A percentile compares a stretch with the other conserved stretches of the same genome.
These are phyloP conservation scores for Tolypocladium cylindrosporum DNA, from an alignment of 2,329 filamentous ascomycete genomes.

Conservation along the genomic window DNA sequence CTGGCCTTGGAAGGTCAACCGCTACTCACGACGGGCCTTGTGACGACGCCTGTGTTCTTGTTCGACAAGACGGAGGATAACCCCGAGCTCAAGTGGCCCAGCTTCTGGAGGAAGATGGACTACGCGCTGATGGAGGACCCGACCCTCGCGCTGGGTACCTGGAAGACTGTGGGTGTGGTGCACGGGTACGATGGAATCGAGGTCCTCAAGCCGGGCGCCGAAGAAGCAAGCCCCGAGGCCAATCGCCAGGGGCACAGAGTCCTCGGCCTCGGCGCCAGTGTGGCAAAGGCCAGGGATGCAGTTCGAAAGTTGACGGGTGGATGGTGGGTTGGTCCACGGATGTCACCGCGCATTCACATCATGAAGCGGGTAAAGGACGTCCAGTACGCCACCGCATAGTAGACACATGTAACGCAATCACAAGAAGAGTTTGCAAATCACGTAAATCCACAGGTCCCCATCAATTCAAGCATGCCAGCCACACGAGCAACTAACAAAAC, in stretches of 20 bases:
- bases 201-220: constrained; percentile 38
- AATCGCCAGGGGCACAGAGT: constrained; percentile 14
- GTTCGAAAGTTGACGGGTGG: constrained; percentile 42
- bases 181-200: constrained; percentile 50
- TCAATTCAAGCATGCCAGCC: neutral
- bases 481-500: neutral
- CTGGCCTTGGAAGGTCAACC: constrained; percentile 15
- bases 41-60: constrained; percentile 17
- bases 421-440: neutral
- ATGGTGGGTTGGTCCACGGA: constrained; percentile 55
- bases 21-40: constrained; percentile 7
- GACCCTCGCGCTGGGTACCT: constrained; percentile 34
- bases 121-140: constrained; percentile 50
- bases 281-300: constrained; percentile 27
- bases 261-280: constrained; percentile 33
- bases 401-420: neutral
- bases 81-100: constrained; percentile 29
- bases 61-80: constrained; percentile 57
- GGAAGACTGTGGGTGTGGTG: constrained; percentile 47
- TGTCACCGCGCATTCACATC: constrained; percentile 45
- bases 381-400: constrained; percentile 1
- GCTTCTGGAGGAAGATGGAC: constrained; percentile 56
- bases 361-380: constrained; percentile 24
- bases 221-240: neutral
- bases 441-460: neutral